phyloP scores from a whole-genome alignment of 2,329 filamentous ascomycete genomes.

The Aquanectria penicillioides region DNA sequence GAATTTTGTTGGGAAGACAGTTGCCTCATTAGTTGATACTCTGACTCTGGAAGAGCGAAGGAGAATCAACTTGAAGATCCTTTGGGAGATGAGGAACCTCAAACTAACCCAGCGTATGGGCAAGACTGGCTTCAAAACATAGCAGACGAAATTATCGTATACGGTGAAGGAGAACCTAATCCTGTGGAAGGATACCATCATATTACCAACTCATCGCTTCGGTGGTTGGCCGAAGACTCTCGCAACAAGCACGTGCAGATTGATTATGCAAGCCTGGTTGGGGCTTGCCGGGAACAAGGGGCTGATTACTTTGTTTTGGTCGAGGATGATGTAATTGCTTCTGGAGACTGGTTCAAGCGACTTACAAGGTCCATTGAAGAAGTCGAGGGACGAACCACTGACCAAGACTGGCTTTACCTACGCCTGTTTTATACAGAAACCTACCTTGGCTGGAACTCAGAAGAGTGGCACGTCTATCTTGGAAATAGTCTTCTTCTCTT shows the following conservation, averaged over 20 bases:
- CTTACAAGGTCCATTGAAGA: conserved; percentile 32
- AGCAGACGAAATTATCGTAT: conserved; percentile 44
- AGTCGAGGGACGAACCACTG: conserved; percentile 29
- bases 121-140: conserved; percentile 43
- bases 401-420: conserved; percentile 45
- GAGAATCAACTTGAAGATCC: conserved; percentile 39
- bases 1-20: conserved; percentile 37
- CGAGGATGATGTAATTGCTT: conserved; percentile 47
- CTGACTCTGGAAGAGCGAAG: conserved; percentile 40
- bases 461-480: conserved; percentile 43
- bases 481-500: conserved; percentile 35
- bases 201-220: conserved; percentile 20
- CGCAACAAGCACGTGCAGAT: conserved; percentile 41
- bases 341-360: conserved; percentile 43
- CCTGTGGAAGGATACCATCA: conserved; percentile 13
- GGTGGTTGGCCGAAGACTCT: conserved; percentile 18
- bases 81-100: conserved; percentile 44
- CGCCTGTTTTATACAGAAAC: conserved; percentile 49
- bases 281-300: conserved; percentile 33
- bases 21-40: conserved; percentile 44
- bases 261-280: conserved; percentile 42
- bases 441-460: conserved; percentile 48
- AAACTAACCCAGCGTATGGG: conserved; percentile 40
- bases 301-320: conserved; percentile 44
- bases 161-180: conserved; percentile 20